phyloP scores from a whole-genome alignment of 2,329 filamentous ascomycete species.

The Trichoderma simmonsii region DNA sequence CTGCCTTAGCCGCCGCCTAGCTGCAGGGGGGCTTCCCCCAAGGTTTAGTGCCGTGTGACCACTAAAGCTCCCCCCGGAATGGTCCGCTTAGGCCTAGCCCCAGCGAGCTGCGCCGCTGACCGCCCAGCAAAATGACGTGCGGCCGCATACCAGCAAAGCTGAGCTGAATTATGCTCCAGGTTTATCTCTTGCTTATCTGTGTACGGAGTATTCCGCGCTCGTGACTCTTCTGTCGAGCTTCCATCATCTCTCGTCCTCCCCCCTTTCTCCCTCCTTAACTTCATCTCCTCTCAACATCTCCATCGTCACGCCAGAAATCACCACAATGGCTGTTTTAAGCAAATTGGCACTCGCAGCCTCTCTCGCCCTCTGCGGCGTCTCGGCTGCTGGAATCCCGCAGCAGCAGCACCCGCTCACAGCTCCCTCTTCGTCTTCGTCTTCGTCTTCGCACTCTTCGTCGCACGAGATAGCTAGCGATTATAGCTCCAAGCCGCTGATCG shows the following conservation, averaged over 20 bases:
- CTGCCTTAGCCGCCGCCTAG: constrained; percentile 9
- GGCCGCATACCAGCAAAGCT: neutral
- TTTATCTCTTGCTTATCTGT: constrained; percentile 3
- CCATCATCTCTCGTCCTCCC: neutral
- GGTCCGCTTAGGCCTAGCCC: neutral
- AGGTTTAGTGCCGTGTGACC: constrained; percentile 3
- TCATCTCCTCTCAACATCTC: neutral
- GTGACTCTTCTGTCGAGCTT: neutral
- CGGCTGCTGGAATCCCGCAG: constrained; percentile 25
- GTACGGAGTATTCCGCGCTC: neutral
- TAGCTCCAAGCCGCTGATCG: constrained; percentile 42
- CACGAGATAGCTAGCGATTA: neutral
- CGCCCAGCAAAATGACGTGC: constrained; percentile 10
- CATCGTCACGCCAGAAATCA: neutral
- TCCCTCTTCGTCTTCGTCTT: neutral
- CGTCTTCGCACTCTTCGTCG: neutral
- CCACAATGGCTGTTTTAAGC: constrained; percentile 19
- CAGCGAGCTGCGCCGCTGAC: neutral
- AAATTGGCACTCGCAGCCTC: constrained; percentile 24
- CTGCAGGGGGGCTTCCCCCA: constrained; percentile 7
- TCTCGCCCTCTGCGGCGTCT: constrained; percentile 27
- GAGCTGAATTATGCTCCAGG: neutral
- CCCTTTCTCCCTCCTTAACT: neutral
- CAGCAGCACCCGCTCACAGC: constrained; percentile 21
- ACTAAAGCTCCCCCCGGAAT: neutral